Percentiles rank a stretch among this genome's conserved stretches.
These are phyloP conservation scores for Apiotrichum gamsii DNA, from an alignment of 1,284 basidiomycete genomes.

Conservation along the genomic window DNA sequence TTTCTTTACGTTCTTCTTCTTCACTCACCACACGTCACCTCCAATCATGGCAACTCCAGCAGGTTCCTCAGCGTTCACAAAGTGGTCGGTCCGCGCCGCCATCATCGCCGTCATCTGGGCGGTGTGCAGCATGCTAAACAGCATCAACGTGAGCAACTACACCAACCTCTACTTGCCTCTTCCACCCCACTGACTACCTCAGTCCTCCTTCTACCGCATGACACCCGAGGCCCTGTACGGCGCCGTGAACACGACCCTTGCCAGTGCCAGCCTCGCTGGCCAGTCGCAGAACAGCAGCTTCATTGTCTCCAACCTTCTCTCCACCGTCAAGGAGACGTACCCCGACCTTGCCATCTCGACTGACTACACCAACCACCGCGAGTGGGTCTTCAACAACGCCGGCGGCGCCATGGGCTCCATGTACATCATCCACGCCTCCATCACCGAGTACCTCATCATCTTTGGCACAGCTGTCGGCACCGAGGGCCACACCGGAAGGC, in stretches of 20 bases:
- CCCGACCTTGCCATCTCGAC: slow-evolving; percentile 57
- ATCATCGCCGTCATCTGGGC: slow-evolving; percentile 25
- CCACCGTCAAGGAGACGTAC: slow-evolving; percentile 66
- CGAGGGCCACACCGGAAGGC: slow-evolving; percentile 89
- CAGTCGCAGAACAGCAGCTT: slow-evolving; percentile 52
- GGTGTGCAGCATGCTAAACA: slow-evolving; percentile 25
- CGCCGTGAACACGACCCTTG: slow-evolving; percentile 65
- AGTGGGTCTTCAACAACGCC: slow-evolving; percentile 98
- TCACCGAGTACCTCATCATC: slow-evolving; percentile 76
- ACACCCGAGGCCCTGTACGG: slow-evolving; percentile 60
- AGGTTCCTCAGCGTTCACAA: not conserved
- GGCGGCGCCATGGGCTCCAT: slow-evolving; percentile 95
- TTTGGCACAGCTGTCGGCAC: slow-evolving; percentile 95
- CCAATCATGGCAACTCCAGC: too few relatives aligned
- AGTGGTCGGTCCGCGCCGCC: slow-evolving; percentile 18
- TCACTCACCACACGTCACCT: too few relatives aligned
- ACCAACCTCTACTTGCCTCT: not conserved
- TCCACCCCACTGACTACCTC: not conserved
- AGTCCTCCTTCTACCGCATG: slow-evolving; percentile 64
- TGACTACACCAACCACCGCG: slow-evolving; percentile 53
- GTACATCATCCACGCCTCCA: slow-evolving; percentile 91
- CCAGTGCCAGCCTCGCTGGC: slow-evolving; percentile 43
- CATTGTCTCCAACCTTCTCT: slow-evolving; percentile 56
- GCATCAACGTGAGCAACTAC: slow-evolving; percentile 36
- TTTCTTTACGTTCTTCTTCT: too few relatives aligned